Evolutionary conservation across 306 rosid genomes (phyloP).

Genomic region (Vicia villosa): DNA sequence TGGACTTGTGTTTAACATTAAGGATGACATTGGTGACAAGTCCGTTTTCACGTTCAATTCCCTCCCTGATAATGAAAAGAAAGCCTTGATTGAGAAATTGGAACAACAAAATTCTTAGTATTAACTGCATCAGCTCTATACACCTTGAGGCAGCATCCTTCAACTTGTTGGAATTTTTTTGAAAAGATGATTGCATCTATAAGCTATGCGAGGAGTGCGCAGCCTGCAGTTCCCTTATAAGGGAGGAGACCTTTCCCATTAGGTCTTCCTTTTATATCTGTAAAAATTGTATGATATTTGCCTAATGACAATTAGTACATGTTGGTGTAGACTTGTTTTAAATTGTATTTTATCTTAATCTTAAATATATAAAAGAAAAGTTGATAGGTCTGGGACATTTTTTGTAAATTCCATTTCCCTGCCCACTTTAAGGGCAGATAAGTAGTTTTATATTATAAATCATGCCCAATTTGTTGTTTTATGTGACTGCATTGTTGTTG

Average conservation of each 20-base stretch:
- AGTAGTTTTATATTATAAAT: not conserved
- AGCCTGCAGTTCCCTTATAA: not conserved
- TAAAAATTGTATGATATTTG: not conserved
- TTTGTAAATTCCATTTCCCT: not conserved
- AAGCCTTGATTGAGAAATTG: slow-evolving; percentile 64
- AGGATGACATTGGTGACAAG: slow-evolving; percentile 97
- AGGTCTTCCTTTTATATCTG: not conserved
- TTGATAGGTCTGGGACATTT: not conserved
- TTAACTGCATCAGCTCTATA: not conserved
- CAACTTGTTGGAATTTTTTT: not conserved
- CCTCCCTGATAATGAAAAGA: slow-evolving; percentile 64
- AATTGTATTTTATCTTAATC: not conserved
- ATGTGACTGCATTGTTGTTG: not conserved
- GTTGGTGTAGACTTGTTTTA: not conserved
- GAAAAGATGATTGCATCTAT: not conserved
- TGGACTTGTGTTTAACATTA: slow-evolving; percentile 32
- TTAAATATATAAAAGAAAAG: not conserved
- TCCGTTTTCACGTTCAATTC: slow-evolving; percentile 84
- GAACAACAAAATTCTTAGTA: slow-evolving; percentile 49
- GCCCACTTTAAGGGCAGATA: not conserved
- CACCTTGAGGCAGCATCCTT: not conserved
- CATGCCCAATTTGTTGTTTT: not conserved
- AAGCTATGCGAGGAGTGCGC: not conserved
- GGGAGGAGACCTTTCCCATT: not conserved
- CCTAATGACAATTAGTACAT: not conserved